Base-by-base conservation (phyloP, 352 stramenopile species). In the Peronospora tabacina region DNA sequence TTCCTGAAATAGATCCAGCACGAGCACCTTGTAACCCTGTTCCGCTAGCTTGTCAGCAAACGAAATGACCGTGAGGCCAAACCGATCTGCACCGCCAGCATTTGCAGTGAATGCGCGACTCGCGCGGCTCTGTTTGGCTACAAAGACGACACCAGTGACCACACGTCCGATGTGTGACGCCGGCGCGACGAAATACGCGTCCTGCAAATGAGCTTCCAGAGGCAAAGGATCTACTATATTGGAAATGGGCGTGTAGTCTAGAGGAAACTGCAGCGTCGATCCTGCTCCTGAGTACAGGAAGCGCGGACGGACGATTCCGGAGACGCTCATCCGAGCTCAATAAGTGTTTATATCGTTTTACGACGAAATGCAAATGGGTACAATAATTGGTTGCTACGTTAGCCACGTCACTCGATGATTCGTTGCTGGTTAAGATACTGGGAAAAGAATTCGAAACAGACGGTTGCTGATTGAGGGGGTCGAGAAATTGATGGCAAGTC, bases 41-140 rank as follows among this genome's bases (percentile, higher is more conserved):
- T 94, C 83, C 3, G 81, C 81, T 41, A 94, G 59, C 37, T 91
- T 90, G 55, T 94, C 83, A 4, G 83, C 83, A 54, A 92, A 94
- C 4, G 77, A 79, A 44, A 86, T 59, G 35, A 62, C 70, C 15
- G 76, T 73, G 32, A 86, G 66, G 0, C 72, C 68, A 43, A 87
- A 86, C 13, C 51, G 48, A 12, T 78, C 61, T 11, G 54, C 52
- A 3, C 52, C 46, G 3, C 38, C 55, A 7, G 49, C 13, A 2
- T 30, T 37, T 6, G 52, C 32, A 8, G 56, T 20, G 38, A 82
- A 68, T 28, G 62, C 62, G 44, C 57, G 65, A 20, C 52, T 71
- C 26, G 53, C 48, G 40, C 54, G 50, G 41, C 45, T 63, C 26
- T 68, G 55, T 28, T 88, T 74, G 37, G 68, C 61, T 32, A 87